Evolutionary conservation across 164 flowering plant species (phyloP).

Genomic region (Echeveria elegans): DNA sequence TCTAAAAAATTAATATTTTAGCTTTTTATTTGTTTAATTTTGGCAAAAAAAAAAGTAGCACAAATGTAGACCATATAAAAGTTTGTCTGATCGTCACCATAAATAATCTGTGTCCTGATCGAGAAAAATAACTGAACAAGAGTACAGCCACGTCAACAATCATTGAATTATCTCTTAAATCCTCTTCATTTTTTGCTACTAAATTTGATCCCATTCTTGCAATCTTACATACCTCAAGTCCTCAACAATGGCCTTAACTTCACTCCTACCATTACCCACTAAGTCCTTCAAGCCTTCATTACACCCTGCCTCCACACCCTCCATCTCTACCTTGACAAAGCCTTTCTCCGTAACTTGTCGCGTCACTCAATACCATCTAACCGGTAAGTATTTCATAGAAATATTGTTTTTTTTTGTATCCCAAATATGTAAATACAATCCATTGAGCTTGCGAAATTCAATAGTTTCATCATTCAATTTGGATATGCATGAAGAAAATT

Average conservation of each 20-base stretch:
- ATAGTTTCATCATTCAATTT: no score
- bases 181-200: not conserved
- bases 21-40: no score
- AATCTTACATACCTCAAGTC: not conserved
- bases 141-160: not conserved
- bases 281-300: constrained; percentile 13
- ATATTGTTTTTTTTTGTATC: no score
- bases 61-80: no score
- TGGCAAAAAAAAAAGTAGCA: no score
- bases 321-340: not conserved
- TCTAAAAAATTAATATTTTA: no score
- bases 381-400: not conserved
- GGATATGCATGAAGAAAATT: not conserved
- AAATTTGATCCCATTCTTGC: not conserved
- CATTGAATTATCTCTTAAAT: not conserved
- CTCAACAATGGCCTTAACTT: constrained; percentile 10
- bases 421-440: no score
- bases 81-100: no score
- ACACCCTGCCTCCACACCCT: constrained; percentile 8
- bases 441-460: no score
- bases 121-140: constrained; percentile 1
- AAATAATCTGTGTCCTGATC: no score
- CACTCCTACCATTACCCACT: constrained; percentile 8
- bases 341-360: constrained; percentile 10
- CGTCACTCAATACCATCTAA: not conserved